Evolutionary conservation across 163 green algal species (phyloP), one percentile per base, ranked within the genome.

Genomic region (Prototheca cutis): DNA sequence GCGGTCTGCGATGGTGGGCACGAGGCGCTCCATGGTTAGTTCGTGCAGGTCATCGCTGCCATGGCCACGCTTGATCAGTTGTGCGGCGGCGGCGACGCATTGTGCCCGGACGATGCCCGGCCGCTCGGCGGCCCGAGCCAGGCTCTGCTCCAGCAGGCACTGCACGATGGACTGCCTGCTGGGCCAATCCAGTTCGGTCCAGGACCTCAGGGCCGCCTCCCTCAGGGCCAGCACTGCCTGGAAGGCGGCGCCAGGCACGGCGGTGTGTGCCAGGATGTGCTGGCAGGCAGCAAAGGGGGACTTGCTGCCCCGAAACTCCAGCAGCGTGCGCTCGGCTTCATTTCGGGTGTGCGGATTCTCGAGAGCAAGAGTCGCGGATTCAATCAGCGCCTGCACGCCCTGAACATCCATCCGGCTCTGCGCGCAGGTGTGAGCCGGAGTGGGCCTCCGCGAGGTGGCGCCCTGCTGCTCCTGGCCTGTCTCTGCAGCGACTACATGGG

Each of bases 61-160:
- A 72, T 79, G 84, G 28, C 57, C 59, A 27, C 80, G 70, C 64
- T 85, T 86, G 5, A 84, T 28, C 25, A 84, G 52, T 27, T 75
- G 55, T 23, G 73, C 80, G 23, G 72, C 34, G 17, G 59, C 55
- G 8, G 40, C 66, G 7, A 71, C 31, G 33, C 77, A 64, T 47
- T 72, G 70, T 4, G 65, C 55, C 1, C 68, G 66, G 18, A 86
- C 71, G 6, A 81, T 40, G 21, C 23, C 39, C 48, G 49, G 27
- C 15, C 42, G 29, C 32, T 61, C 58, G 4, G 33, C 15, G 8
- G 51, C n/a, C 13, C 27, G 15, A 23, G 18, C 53, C 31, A 74
- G 53, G 23, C 53, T 45, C 27, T 64, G 55, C 19, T 59, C 30
- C 40, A 81, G 48, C 30, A 68, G 29, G 36, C 69, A 74, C 24